Conservation (phyloP, 805 yeast species). For the Candida xyloterini region DNA sequence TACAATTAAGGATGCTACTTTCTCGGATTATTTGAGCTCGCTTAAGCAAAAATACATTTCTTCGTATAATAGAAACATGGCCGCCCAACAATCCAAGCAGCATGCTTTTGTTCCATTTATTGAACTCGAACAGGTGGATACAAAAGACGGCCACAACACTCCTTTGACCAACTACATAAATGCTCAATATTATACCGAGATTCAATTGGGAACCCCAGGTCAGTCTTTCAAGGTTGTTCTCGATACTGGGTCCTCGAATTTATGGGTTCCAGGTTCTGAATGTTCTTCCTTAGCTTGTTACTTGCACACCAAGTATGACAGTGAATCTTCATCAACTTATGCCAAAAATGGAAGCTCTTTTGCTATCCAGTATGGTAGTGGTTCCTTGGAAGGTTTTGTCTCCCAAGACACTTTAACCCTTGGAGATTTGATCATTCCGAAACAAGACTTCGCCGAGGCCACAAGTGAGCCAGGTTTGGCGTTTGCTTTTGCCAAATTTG, state of each 20-base stretch:
- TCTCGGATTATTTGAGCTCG: constrained; percentile 46
- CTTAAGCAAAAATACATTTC: constrained; percentile 48
- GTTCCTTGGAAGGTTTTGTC: constrained; percentile 87
- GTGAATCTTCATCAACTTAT: constrained; percentile 76
- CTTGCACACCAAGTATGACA: constrained; percentile 89
- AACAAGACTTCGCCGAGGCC: constrained; percentile 96
- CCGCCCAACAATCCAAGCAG: constrained; percentile 14
- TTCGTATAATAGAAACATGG: constrained; percentile 34
- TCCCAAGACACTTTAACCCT: constrained; percentile 79
- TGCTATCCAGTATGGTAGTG: constrained; percentile 88
- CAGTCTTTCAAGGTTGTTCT: constrained; percentile 90
- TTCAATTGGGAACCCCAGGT: constrained; percentile 87
- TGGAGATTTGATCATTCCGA: constrained; percentile 80
- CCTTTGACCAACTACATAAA: constrained; percentile 92
- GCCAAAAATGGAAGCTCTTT: constrained; percentile 84
- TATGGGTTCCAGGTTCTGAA: constrained; percentile 92
- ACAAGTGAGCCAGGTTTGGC: constrained; percentile 97
- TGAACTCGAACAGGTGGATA: constrained; percentile 21
- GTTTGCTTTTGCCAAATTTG: constrained; percentile 97
- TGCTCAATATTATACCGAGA: constrained; percentile 95
- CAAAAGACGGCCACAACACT: constrained; percentile 55
- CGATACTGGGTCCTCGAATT: constrained; percentile 95
- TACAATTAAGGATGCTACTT: constrained; percentile 42
- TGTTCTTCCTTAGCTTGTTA: constrained; percentile 95
- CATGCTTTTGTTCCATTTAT: constrained; percentile 44